These are phyloP conservation scores for Trametes sp. DNA, from an alignment of 1,284 basidiomycete genomes.

Conservation along the genomic window DNA sequence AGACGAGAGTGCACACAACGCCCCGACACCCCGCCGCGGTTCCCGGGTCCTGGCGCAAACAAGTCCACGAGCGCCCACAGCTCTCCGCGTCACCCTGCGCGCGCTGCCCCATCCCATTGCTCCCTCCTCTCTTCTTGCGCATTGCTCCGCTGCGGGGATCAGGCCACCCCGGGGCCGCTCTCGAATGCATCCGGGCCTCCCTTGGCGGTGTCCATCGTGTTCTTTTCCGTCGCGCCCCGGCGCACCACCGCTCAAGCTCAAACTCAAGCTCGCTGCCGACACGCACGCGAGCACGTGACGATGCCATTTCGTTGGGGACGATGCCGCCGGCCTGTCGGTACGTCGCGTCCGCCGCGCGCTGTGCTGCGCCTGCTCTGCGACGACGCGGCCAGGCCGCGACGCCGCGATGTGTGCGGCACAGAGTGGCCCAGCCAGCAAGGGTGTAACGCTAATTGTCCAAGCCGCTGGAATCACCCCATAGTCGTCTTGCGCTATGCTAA, in stretches of 20 bases:
- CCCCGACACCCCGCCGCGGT: constrained; percentile 4
- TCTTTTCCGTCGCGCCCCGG: neutral
- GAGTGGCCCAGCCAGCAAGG: too few relatives aligned
- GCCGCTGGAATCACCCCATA: neutral
- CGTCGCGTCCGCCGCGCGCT: constrained; percentile 8
- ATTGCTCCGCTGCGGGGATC: neutral
- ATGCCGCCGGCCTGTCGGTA: too few relatives aligned
- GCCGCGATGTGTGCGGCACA: neutral
- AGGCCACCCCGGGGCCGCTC: constrained; percentile 20
- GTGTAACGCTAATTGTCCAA: too few relatives aligned
- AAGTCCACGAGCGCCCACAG: constrained; percentile 16
- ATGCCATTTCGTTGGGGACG: constrained; percentile 26
- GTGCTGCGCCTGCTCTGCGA: neutral
- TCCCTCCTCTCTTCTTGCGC: constrained; percentile 5
- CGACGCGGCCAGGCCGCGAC: neutral
- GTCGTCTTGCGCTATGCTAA: neutral
- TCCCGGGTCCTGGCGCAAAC: constrained; percentile 20
- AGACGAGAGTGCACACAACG: neutral
- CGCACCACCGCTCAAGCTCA: too few relatives aligned
- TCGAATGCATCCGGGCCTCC: constrained; percentile 23
- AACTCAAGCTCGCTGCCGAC: too few relatives aligned
- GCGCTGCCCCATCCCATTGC: constrained; percentile 9
- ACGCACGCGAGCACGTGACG: constrained; percentile 21
- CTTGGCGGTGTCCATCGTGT: constrained; percentile 5
- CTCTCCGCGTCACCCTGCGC: constrained; percentile 4